phyloP scores from a whole-genome alignment of 2,329 filamentous ascomycete genomes.

The Akanthomyces dipterigenus region DNA sequence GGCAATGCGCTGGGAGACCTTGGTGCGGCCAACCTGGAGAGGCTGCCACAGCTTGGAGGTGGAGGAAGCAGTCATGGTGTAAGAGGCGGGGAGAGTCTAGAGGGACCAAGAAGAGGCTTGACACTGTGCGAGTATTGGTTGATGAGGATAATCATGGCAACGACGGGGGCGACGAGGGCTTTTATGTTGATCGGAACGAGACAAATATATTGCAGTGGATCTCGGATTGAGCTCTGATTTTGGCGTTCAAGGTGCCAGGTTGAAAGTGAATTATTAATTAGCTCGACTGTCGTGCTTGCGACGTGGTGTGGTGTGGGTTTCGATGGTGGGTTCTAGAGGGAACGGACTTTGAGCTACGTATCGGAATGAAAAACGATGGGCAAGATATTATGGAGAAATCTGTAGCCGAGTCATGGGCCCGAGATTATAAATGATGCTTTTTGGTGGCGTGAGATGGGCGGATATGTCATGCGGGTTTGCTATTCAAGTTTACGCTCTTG shows the following conservation, averaged over 20 bases:
- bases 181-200: background rate
- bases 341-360: background rate
- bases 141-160: background rate
- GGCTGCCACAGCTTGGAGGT: constrained; percentile 21
- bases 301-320: background rate
- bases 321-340: background rate
- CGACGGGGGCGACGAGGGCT: background rate
- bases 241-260: background rate
- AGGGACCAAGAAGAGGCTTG: background rate
- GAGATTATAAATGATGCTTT: background rate
- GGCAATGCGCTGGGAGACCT: constrained; percentile 38
- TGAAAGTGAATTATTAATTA: constrained; percentile 1
- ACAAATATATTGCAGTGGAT: background rate
- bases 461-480: background rate
- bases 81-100: background rate
- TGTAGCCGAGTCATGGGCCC: background rate
- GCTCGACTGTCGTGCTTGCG: background rate
- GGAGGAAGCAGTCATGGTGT: constrained; percentile 14
- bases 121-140: background rate
- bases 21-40: constrained; percentile 31
- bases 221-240: background rate
- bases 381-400: background rate
- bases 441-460: background rate
- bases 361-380: background rate
- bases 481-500: background rate